These are phyloP conservation scores for Ogataea corticis DNA, from an alignment of 805 yeast species.

Conservation along the genomic window DNA sequence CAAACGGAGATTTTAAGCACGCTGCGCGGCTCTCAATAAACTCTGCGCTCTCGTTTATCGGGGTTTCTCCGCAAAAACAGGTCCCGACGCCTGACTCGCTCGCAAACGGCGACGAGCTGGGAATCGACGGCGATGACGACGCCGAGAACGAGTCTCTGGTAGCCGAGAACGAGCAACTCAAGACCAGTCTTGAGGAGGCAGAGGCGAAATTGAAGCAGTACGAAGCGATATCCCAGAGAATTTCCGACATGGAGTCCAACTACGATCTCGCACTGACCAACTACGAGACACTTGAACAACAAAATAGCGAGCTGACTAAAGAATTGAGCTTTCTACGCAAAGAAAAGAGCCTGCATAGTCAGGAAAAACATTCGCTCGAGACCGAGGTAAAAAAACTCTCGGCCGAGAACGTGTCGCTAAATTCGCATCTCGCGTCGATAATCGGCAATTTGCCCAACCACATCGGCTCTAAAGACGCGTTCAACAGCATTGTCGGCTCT, in stretches of 20 bases:
- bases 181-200: neutral
- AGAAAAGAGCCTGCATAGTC: neutral
- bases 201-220: slow-evolving; percentile 10
- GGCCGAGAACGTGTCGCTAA: slow-evolving; percentile 7
- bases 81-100: slow-evolving; percentile 21
- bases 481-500: slow-evolving; percentile 5
- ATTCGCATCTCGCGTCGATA: slow-evolving; percentile 4
- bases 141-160: slow-evolving; percentile 8
- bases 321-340: neutral
- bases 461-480: slow-evolving; percentile 10
- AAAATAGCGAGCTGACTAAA: slow-evolving; percentile 6
- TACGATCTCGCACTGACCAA: slow-evolving; percentile 12
- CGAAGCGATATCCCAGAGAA: slow-evolving; percentile 5
- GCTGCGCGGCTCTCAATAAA: slow-evolving; percentile 27
- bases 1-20: slow-evolving; percentile 7
- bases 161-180: slow-evolving; percentile 16
- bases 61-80: slow-evolving; percentile 19
- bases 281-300: slow-evolving; percentile 7
- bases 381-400: neutral
- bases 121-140: slow-evolving; percentile 14
- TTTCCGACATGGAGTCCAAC: slow-evolving; percentile 10
- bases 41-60: slow-evolving; percentile 26
- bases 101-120: neutral
- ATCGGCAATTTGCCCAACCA: slow-evolving; percentile 11
- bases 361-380: neutral